Percentiles rank a stretch among this genome's conserved stretches.
Evolutionary conservation across 257 asterid species (phyloP).

Genomic region (Primulina eburnea): DNA sequence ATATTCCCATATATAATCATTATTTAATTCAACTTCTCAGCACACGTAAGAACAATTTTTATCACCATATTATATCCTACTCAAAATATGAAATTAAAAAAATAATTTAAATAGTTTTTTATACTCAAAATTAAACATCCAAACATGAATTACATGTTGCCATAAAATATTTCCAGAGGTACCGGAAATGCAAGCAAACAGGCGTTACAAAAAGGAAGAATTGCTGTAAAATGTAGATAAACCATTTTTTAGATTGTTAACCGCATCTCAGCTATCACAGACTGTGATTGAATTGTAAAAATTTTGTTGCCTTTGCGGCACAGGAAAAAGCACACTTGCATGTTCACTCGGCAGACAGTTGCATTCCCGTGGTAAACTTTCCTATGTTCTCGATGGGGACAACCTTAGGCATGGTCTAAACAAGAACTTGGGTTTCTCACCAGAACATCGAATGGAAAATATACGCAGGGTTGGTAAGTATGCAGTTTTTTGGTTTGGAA

Average conservation of each 20-base stretch:
- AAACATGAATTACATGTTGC: not conserved
- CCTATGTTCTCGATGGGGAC: constrained; percentile 93
- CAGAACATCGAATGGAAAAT: constrained; percentile 88
- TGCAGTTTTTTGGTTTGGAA: constrained; percentile 12
- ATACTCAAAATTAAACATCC: too few relatives aligned
- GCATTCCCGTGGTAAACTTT: constrained; percentile 81
- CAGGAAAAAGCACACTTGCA: constrained; percentile 93
- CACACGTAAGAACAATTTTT: too few relatives aligned
- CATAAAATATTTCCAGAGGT: not conserved
- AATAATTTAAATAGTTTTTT: too few relatives aligned
- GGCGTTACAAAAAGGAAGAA: not conserved
- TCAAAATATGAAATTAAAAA: too few relatives aligned
- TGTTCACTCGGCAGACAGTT: constrained; percentile 83
- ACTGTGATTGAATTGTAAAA: not conserved
- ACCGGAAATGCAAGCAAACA: not conserved
- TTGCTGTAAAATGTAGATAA: not conserved
- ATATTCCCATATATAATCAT: too few relatives aligned
- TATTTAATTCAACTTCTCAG: too few relatives aligned
- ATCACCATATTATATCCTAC: too few relatives aligned
- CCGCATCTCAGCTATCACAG: not conserved
- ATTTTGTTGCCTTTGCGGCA: constrained; percentile 20
- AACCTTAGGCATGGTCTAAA: constrained; percentile 93
- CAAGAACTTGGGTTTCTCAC: constrained; percentile 80
- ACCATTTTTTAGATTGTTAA: not conserved
- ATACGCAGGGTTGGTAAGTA: constrained; percentile 89